A percentile compares a stretch with the other conserved stretches of the same genome.
phyloP scores from a whole-genome alignment of 2,329 filamentous ascomycete species.

The Aspergillus sergii region DNA sequence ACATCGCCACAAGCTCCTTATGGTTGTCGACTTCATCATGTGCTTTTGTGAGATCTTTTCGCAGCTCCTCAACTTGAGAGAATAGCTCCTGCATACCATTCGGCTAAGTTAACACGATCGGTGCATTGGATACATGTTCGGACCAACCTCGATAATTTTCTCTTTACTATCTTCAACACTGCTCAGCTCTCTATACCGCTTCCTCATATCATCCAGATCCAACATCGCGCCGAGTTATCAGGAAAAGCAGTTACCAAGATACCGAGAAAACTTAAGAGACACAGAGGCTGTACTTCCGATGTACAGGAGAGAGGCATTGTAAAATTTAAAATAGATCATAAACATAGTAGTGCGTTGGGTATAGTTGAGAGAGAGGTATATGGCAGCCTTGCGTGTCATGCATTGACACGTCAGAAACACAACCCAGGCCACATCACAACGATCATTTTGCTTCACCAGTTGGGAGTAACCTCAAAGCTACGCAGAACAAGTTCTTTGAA shows the following conservation, averaged over 20 bases:
- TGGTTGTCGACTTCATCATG: constrained; percentile 11
- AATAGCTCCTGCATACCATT: constrained; percentile 15
- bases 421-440: neutral
- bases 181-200: constrained; percentile 10
- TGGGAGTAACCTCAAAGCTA: no score
- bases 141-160: constrained; percentile 18
- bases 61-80: constrained; percentile 11
- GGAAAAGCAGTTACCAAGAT: neutral
- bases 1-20: neutral
- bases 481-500: neutral
- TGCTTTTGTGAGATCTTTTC: constrained; percentile 7
- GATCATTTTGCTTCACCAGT: neutral
- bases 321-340: neutral
- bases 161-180: constrained; percentile 22
- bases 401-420: constrained; percentile 1
- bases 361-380: neutral
- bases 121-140: neutral
- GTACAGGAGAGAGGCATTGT: neutral
- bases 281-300: neutral
- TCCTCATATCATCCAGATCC: constrained; percentile 11
- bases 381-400: constrained; percentile 1
- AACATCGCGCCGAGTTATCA: neutral
- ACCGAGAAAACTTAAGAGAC: neutral
- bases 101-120: neutral
- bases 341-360: neutral